phyloP scores from a whole-genome alignment of 768 basidiomycete genomes.

The Leccinum variicolor region DNA sequence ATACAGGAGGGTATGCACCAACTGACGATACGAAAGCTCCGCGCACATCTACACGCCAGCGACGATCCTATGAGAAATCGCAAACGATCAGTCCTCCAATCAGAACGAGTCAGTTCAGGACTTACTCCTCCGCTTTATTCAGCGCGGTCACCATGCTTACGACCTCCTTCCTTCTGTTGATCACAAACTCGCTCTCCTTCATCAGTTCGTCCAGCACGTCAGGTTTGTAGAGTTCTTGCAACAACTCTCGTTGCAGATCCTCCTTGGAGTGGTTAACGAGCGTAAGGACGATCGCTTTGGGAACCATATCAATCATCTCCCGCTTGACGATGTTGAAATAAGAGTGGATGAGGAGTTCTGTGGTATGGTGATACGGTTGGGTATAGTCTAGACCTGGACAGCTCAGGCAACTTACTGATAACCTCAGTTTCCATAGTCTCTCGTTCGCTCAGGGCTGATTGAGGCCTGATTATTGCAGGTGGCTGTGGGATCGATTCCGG shows the following conservation, averaged over 20 bases:
- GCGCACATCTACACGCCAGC: slow-evolving; percentile 50
- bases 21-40: slow-evolving; percentile 10
- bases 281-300: slow-evolving; percentile 90
- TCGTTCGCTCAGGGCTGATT: slow-evolving; percentile 86
- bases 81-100: slow-evolving; percentile 10
- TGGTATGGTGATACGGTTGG: slow-evolving; percentile 28
- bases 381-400: neutral
- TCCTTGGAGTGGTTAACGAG: slow-evolving; percentile 94
- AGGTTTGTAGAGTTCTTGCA: slow-evolving; percentile 96
- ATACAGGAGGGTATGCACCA: slow-evolving; percentile 30
- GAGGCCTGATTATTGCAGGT: slow-evolving; percentile 83
- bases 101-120: slow-evolving; percentile 25
- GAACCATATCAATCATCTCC: slow-evolving; percentile 99
- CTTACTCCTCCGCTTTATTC: slow-evolving; percentile 98
- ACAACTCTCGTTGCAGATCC: slow-evolving; percentile 86
- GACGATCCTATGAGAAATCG: slow-evolving; percentile 45
- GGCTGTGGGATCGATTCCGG: slow-evolving; percentile 44
- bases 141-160: slow-evolving; percentile 90
- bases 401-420: slow-evolving; percentile 72
- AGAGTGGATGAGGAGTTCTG: slow-evolving; percentile 92
- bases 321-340: slow-evolving; percentile 99
- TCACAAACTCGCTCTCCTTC: slow-evolving; percentile 91
- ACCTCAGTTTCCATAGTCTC: slow-evolving; percentile 99
- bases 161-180: slow-evolving; percentile 90
- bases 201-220: slow-evolving; percentile 93